Percentiles rank a stretch among this genome's conserved stretches.
phyloP scores from a whole-genome alignment of 2,329 filamentous ascomycete species.

The Neofusicoccum ribis region DNA sequence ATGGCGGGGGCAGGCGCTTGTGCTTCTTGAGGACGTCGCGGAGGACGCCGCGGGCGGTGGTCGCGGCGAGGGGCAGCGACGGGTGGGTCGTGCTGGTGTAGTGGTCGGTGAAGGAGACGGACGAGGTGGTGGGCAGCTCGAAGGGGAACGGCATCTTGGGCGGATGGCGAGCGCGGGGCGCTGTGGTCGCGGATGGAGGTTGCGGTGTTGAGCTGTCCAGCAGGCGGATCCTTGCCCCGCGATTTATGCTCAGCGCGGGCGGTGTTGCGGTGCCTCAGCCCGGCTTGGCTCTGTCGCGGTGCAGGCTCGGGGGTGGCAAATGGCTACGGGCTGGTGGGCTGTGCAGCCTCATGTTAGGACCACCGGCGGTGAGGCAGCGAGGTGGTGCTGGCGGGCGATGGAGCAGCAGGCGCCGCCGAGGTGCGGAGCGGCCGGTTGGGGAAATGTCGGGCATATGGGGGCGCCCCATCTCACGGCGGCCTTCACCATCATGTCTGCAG shows the following conservation, averaged over 20 bases:
- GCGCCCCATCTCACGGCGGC: no score
- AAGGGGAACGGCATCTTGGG: constrained; percentile 83
- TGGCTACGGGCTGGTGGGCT: neutral
- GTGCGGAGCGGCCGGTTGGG: neutral
- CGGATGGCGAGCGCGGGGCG: neutral
- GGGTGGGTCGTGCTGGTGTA: constrained; percentile 83
- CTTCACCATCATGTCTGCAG: neutral
- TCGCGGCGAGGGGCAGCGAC: constrained; percentile 78
- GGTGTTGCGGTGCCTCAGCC: constrained; percentile 8
- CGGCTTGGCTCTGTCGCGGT: constrained; percentile 4
- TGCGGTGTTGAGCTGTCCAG: neutral
- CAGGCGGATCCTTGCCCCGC: constrained; percentile 4
- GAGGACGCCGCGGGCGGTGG: constrained; percentile 79
- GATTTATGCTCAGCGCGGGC: neutral
- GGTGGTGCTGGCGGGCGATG: neutral
- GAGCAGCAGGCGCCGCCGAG: neutral
- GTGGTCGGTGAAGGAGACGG: constrained; percentile 76
- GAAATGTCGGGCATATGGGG: constrained; percentile 3
- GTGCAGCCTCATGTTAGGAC: constrained; percentile 7
- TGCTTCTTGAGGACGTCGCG: constrained; percentile 83
- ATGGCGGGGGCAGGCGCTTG: constrained; percentile 75
- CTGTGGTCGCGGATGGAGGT: neutral
- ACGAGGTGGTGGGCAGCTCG: constrained; percentile 82
- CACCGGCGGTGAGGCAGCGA: neutral
- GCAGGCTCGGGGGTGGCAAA: neutral